phyloP scores from a whole-genome alignment of 441 rosid species.

The Gossypium schwendimanii region DNA sequence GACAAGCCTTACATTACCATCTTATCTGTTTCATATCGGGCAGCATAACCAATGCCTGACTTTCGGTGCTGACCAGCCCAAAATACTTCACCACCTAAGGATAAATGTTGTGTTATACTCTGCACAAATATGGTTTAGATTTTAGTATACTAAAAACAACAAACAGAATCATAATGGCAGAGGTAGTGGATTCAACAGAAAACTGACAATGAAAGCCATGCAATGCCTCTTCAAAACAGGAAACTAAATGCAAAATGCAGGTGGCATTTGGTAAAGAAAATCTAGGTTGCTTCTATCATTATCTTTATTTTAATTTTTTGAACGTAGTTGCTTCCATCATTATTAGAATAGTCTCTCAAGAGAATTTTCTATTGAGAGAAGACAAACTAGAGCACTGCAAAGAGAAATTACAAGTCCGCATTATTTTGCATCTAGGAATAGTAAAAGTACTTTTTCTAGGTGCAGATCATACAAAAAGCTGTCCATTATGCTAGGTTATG shows the following conservation, averaged over 20 bases:
- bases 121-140: constrained; percentile 26
- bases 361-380: not conserved
- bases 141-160: constrained; percentile 7
- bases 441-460: not conserved
- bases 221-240: not conserved
- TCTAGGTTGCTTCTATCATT: not conserved
- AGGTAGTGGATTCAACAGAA: not conserved
- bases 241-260: not conserved
- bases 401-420: not conserved
- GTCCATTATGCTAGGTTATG: not conserved
- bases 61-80: constrained; percentile 97
- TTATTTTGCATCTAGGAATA: not conserved
- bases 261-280: not conserved
- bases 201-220: not conserved
- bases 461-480: not conserved
- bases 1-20: constrained; percentile 49
- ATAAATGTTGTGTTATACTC: constrained; percentile 65
- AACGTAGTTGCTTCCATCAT: not conserved
- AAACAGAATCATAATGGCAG: not conserved
- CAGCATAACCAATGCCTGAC: constrained; percentile 95
- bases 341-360: not conserved
- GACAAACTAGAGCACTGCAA: not conserved
- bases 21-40: constrained; percentile 82
- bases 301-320: not conserved
- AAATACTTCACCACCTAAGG: constrained; percentile 90